phyloP scores from a whole-genome alignment of 805 yeast species.

The Sporopachydermia lactativora region DNA sequence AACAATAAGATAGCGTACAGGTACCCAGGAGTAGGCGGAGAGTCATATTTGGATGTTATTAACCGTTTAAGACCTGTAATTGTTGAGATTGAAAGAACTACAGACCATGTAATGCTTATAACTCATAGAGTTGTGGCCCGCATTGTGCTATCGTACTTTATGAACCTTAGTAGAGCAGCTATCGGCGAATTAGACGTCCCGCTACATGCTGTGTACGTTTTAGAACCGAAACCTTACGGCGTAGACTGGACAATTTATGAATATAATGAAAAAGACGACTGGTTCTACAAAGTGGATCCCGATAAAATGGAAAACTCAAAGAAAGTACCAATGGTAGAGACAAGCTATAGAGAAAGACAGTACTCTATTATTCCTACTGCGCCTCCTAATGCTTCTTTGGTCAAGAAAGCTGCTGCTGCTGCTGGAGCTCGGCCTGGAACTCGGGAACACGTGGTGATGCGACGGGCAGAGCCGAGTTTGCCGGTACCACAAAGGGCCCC shows the following conservation, averaged over 20 bases:
- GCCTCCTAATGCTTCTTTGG: constrained; percentile 24
- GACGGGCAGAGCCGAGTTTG: background rate
- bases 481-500: constrained; percentile 2
- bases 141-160: constrained; percentile 74
- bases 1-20: constrained; percentile 71
- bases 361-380: constrained; percentile 70
- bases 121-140: constrained; percentile 89
- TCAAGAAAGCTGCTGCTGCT: constrained; percentile 6
- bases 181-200: constrained; percentile 91
- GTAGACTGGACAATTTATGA: constrained; percentile 88
- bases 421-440: no score
- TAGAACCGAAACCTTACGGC: constrained; percentile 92
- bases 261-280: constrained; percentile 62
- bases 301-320: constrained; percentile 26
- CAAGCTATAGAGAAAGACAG: constrained; percentile 53
- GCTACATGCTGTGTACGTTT: constrained; percentile 74
- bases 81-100: constrained; percentile 84
- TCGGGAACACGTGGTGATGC: background rate
- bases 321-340: constrained; percentile 55
- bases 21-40: constrained; percentile 97
- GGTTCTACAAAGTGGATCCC: constrained; percentile 56
- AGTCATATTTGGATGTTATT: constrained; percentile 86
- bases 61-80: constrained; percentile 81
- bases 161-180: constrained; percentile 65
- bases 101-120: constrained; percentile 69